phyloP scores from a whole-genome alignment of 352 stramenopile genomes.

The Pythium biforme region DNA sequence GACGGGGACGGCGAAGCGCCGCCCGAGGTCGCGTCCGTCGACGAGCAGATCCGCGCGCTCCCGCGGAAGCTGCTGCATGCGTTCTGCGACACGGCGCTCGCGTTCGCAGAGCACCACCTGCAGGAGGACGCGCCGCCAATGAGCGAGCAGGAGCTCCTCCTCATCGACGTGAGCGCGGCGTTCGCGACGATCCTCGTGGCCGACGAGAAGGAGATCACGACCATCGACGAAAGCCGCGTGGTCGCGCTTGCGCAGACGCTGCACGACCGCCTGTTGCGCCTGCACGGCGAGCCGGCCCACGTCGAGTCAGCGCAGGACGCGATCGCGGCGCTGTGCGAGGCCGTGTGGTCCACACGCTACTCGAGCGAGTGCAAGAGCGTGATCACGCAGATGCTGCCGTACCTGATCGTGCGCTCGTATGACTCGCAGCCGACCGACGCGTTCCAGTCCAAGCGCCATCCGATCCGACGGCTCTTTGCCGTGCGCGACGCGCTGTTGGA shows the following conservation, averaged over 20 bases:
- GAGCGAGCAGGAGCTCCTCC: slow-evolving; percentile 27
- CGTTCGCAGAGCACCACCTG: slow-evolving; percentile 22
- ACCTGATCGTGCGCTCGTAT: slow-evolving; percentile 81
- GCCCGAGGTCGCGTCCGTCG: slow-evolving; percentile 26
- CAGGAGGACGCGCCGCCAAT: slow-evolving; percentile 7
- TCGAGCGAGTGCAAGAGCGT: slow-evolving; percentile 52
- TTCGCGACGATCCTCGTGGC: slow-evolving; percentile 55
- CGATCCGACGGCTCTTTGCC: slow-evolving; percentile 68
- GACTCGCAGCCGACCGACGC: slow-evolving; percentile 46
- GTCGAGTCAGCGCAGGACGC: slow-evolving; percentile 59
- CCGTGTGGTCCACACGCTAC: slow-evolving; percentile 72
- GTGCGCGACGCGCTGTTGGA: slow-evolving; percentile 77
- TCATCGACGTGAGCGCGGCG: slow-evolving; percentile 50
- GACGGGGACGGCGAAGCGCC: neutral
- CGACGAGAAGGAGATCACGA: slow-evolving; percentile 47
- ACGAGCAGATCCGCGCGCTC: slow-evolving; percentile 60
- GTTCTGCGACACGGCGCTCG: slow-evolving; percentile 51
- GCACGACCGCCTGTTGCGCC: slow-evolving; percentile 59
- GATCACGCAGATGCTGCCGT: slow-evolving; percentile 83
- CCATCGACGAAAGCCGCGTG: slow-evolving; percentile 50
- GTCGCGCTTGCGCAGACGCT: slow-evolving; percentile 62
- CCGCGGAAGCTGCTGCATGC: slow-evolving; percentile 39
- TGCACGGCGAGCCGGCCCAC: slow-evolving; percentile 42
- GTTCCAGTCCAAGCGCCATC: slow-evolving; percentile 70
- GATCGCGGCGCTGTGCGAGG: slow-evolving; percentile 71